Evolutionary conservation across 164 flowering plant genomes (phyloP), one percentile per base, ranked within the genome.

Genomic region (Kingdonia uniflora): DNA sequence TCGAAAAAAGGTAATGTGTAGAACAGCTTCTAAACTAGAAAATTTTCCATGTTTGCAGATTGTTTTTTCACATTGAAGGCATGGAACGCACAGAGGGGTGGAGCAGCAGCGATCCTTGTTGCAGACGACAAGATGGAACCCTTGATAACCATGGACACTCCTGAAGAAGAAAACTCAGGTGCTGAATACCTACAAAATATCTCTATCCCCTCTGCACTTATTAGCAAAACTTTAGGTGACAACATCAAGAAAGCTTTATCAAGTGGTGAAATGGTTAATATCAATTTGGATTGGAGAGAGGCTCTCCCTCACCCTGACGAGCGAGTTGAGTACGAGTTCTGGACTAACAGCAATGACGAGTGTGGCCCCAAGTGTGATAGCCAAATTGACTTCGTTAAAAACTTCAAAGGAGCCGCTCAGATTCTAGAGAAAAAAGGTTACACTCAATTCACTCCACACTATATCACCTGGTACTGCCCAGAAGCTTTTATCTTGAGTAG

Each of bases 401-500:
- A 68, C 53, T 92, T 87, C 62, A 92, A 80, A 70, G 96, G 96
- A 39, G 85, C 81, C 16, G 98, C 98, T 44, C 98, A 87, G 71
- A 78, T 84, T 66, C 86, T 91, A 42, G 95, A 91, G 70, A 61
- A 61, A 66, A 79, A 76, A 51, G 95, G 95, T 2, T 87, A 87
- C 65, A 85, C 96, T 68, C 87, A 76, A 62, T 91, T 91, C 60
- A 83, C 86, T 22, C 98, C 98, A 13, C 98, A 79, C 58, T 91
- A 91, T 58, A 85, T 91, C 33, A 91, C 98, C 54, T 91, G 98
- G 98, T 91, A 85, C 57, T 91, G 98, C 71, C 96, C 98, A 1
- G 84, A 76, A 56, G 82, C 92, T 39, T 91, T 87, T 69, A 56
- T 64, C 33, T n/a, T n/a, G n/a, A n/a, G n/a, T n/a, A n/a, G n/a